These are phyloP conservation scores for Psilocybe cyanescens DNA, from an alignment of 768 basidiomycete species.

Conservation along the genomic window DNA sequence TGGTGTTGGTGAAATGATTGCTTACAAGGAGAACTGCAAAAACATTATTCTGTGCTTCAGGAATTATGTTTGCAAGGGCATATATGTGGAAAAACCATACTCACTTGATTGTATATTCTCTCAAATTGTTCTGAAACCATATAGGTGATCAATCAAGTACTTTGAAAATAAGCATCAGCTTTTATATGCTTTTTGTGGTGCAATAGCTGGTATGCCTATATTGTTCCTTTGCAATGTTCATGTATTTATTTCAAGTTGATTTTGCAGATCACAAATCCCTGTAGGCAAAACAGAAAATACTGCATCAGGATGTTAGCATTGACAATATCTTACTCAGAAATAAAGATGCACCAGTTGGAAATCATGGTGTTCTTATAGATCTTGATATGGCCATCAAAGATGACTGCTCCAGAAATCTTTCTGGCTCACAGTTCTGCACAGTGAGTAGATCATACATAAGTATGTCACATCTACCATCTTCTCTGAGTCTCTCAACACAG, in stretches of 20 bases:
- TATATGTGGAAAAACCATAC: neutral
- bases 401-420: too few relatives aligned
- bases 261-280: constrained; percentile 6
- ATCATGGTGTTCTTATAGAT: constrained; percentile 14
- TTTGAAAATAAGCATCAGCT: neutral
- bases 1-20: constrained; percentile 6
- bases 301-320: constrained; percentile 16
- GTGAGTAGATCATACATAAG: too few relatives aligned
- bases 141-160: constrained; percentile 4
- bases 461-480: too few relatives aligned
- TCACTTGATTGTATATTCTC: neutral
- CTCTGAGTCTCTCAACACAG: too few relatives aligned
- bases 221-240: neutral
- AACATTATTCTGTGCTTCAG: too few relatives aligned
- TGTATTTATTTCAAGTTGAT: too few relatives aligned
- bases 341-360: neutral
- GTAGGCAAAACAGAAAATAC: neutral
- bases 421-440: too few relatives aligned
- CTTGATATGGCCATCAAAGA: constrained; percentile 15
- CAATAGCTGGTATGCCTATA: constrained; percentile 9
- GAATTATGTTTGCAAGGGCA: too few relatives aligned
- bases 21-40: neutral
- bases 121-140: constrained; percentile 9
- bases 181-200: constrained; percentile 2
- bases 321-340: constrained; percentile 15